Percentiles rank a stretch among this genome's conserved stretches.
Conservation (phyloP, 2,329 filamentous ascomycete genomes). For the Aspergillus bombycis region DNA sequence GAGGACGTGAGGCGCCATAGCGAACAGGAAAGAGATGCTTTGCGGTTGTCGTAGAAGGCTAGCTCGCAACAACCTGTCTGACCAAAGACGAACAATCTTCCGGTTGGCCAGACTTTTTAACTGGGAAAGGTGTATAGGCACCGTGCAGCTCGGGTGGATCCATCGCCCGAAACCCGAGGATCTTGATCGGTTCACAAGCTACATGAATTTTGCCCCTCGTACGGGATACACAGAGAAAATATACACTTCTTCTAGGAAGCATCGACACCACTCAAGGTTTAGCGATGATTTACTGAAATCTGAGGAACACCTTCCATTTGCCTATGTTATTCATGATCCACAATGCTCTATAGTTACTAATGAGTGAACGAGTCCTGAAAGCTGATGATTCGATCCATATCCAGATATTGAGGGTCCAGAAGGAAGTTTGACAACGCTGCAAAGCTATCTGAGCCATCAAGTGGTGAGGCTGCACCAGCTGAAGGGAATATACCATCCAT, state of each 20-base stretch:
- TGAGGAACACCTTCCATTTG: background rate
- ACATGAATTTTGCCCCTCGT: background rate
- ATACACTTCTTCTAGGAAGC: background rate
- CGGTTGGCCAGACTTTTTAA: background rate
- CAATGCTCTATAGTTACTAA: background rate
- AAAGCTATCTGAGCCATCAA: background rate
- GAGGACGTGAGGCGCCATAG: background rate
- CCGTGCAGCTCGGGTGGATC: background rate
- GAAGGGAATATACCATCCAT: background rate
- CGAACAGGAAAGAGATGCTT: background rate
- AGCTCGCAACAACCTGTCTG: background rate
- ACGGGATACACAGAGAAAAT: fast-evolving
- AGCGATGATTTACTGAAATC: background rate
- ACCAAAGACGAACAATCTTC: background rate
- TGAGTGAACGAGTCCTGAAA: background rate
- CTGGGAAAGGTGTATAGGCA: background rate
- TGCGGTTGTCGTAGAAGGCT: no score
- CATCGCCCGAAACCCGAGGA: background rate
- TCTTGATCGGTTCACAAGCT: background rate
- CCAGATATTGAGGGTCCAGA: background rate
- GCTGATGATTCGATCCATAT: background rate
- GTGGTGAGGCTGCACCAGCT: background rate
- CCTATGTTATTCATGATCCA: background rate
- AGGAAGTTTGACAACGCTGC: background rate
- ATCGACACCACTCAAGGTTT: fast-evolving